Conservation (phyloP, 1,284 basidiomycete species). For the Trichosporon sp. region DNA sequence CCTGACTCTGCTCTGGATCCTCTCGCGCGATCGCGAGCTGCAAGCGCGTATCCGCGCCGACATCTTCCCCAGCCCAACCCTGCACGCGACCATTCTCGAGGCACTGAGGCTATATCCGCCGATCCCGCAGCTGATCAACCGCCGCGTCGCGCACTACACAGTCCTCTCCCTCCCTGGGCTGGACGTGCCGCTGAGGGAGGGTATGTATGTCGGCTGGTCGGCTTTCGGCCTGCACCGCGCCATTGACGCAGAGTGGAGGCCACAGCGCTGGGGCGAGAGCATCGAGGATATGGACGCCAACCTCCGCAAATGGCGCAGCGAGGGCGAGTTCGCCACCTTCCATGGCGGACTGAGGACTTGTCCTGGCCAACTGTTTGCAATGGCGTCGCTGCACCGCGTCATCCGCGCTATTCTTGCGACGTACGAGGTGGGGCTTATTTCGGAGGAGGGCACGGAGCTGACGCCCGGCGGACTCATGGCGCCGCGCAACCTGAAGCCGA, state of each 20-base stretch:
- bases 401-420: neutral
- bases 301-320: neutral
- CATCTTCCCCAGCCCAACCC: neutral
- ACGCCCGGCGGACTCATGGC: slow-evolving; percentile 18
- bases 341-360: slow-evolving; percentile 18
- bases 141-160: slow-evolving; percentile 2
- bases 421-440: neutral
- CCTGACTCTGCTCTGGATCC: neutral
- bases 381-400: slow-evolving; percentile 4
- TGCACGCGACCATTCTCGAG: slow-evolving; percentile 19
- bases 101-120: slow-evolving; percentile 17
- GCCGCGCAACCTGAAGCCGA: slow-evolving; percentile 6
- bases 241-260: slow-evolving; percentile 4
- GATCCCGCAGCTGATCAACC: slow-evolving; percentile 22
- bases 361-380: slow-evolving; percentile 16
- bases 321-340: slow-evolving; percentile 19
- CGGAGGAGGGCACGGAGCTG: neutral
- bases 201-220: slow-evolving; percentile 20
- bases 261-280: slow-evolving; percentile 12
- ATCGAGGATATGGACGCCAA: slow-evolving; percentile 15
- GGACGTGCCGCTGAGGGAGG: slow-evolving; percentile 11
- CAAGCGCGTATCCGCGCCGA: neutral
- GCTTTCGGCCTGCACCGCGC: slow-evolving; percentile 15
- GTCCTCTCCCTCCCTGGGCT: slow-evolving; percentile 8
- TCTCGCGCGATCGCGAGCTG: neutral